A percentile compares a stretch with the other conserved stretches of the same genome.
phyloP scores from a whole-genome alignment of 2,329 filamentous ascomycete genomes.

The Metarhizium album region DNA sequence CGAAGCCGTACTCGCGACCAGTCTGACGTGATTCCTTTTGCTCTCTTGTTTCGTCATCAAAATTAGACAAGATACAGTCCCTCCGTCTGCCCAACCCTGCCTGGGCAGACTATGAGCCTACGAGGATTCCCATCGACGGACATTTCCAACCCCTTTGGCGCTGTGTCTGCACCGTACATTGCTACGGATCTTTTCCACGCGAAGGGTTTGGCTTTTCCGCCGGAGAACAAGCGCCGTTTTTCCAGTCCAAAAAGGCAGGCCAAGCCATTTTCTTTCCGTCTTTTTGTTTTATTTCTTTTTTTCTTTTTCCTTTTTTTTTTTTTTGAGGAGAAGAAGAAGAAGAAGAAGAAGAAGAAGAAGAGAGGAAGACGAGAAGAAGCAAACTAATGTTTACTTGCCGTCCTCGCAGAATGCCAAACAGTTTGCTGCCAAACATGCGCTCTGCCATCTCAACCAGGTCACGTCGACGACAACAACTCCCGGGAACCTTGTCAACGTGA shows the following conservation, averaged over 20 bases:
- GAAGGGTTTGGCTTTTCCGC: conserved; percentile 23
- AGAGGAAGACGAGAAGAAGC: no score
- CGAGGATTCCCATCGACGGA: conserved; percentile 14
- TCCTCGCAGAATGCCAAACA: conserved; percentile 37
- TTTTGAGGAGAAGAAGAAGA: no score
- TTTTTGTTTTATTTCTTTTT: no score
- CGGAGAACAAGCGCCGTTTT: conserved; percentile 22
- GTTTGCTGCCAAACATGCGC: conserved; percentile 39
- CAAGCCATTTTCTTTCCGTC: no score
- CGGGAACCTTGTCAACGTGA: no score
- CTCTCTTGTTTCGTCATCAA: background rate
- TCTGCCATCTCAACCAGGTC: conserved; percentile 25
- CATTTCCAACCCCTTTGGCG: conserved; percentile 14
- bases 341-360: no score
- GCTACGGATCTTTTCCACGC: conserved; percentile 14
- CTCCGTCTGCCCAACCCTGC: conserved; percentile 4
- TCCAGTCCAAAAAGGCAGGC: conserved; percentile 35
- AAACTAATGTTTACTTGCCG: no score
- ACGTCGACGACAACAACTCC: background rate
- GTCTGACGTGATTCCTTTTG: no score
- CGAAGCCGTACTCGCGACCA: background rate
- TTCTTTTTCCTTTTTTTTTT: no score
- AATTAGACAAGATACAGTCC: conserved; percentile 11
- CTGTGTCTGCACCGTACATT: conserved; percentile 15
- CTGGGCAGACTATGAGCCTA: conserved; percentile 9